Base-by-base conservation (phyloP, 495 filamentous ascomycete species). In the Neurospora africana region DNA sequence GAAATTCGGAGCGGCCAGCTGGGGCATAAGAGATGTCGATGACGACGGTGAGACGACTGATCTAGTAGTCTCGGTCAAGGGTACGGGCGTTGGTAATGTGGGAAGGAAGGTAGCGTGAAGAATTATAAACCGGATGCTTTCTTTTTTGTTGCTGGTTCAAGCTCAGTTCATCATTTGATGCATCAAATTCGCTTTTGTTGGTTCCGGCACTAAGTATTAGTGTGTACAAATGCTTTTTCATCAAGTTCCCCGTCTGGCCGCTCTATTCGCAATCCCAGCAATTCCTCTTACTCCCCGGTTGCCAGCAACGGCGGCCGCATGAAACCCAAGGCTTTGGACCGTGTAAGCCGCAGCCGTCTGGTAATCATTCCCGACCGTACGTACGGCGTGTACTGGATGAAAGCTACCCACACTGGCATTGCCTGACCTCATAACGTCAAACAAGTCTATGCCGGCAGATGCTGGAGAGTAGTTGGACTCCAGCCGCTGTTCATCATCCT, bases 41-140 rank as follows among this genome's bases (percentile, higher is more conserved):
- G 87, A 85, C 11, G 92, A 90, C 15, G 89, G 91, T 70, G 88
- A 86, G 43, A 84, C 84, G 23, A 87, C 82, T 8, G 92, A 95
- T 79, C 84, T 98, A 53, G 88, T 98, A 41, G 87, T 98, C 69
- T 97, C 93, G 72, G 89, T 99, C 37, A 95, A 98, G 75, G 96
- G 96, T 36, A 90, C 88, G 77, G 96, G 96, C 27, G 92, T 99
- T 65, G 96, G 96, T 6, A 99, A 99, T 81, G 91, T 98, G 65
- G 95, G 94, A 41, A 87, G 93, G 72, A 98, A 98, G 82, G 90
- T 98, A 79, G 92, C 92, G 77, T 99, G 87, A 77, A 19, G 86
- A 76, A 53, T 71, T 15, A 61, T 61, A 61, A 61, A 61, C 23
- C 53, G 23, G 53, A 61, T 61, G 53, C 53, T 61, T 37, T 44